Evolutionary conservation across 768 basidiomycete species (phyloP), one percentile per base, ranked within the genome.

Genomic region (Paxillus rubicundulus): DNA sequence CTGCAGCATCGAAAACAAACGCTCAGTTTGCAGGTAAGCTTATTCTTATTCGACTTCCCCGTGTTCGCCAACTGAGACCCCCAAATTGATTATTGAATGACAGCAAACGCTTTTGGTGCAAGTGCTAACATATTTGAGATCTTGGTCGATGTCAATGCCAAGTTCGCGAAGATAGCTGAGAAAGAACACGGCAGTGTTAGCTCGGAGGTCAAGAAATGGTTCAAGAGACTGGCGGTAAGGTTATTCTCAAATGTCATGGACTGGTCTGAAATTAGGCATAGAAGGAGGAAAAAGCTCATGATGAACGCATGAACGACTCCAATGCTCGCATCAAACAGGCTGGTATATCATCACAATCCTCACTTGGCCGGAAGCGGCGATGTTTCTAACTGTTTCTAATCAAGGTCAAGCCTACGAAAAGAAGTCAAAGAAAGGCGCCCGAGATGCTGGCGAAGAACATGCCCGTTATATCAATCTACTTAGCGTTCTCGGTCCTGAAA

Each of bases 221-320:
- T 91, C 76, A 90, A 87, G 80, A 89, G 85, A 67, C 77, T 91
- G 33, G 78, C 83, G 45, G 89, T 91, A 61, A 59, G 86, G 28
- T 46, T 50, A 39, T 53, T 37, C 17, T n/a, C 20, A 0, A 41
- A 34, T 41, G 4, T 42, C 20, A 21, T n/a, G 2, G 52, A 5
- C 38, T 46, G 28, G 34, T 36, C 53, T 57, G 13, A 38, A 0
- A 12, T 40, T 52, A n/a, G 10, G 18, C 41, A 16, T 62, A 92
- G 89, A 91, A 87, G 76, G 89, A 89, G 61, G 89, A 92, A 70
- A 85, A 82, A 66, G 71, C 75, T 2, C 87, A 92, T 58, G 89
- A 91, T 54, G 87, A 89, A 36, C 77, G 77, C 55, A 79, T 91
- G 54, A 71, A 76, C 14, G 79, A 68, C 53, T 82, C 85, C 17